Evolutionary conservation across 257 asterid species (phyloP).

Genomic region (Anisodus acutangulus): DNA sequence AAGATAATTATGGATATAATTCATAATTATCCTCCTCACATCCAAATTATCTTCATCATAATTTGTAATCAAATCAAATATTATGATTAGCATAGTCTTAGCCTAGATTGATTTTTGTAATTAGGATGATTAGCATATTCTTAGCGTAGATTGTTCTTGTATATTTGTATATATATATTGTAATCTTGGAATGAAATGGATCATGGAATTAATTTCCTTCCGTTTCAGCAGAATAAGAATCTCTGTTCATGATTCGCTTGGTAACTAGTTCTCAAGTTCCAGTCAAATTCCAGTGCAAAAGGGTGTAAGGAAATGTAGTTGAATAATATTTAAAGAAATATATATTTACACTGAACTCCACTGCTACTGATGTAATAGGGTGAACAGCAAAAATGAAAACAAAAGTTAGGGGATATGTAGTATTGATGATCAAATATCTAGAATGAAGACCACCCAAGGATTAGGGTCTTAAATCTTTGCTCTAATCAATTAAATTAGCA

Average conservation of each 20-base stretch:
- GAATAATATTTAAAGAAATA: background rate
- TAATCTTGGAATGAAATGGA: no score
- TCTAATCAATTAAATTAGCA: background rate
- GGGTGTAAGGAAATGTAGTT: background rate
- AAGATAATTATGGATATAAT: no score
- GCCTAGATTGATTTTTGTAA: no score
- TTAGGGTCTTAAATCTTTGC: background rate
- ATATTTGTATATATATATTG: no score
- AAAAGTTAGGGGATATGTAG: background rate
- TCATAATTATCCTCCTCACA: no score
- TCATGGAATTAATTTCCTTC: no score
- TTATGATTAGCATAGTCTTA: no score
- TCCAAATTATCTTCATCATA: no score
- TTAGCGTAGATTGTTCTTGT: no score
- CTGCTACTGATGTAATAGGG: background rate
- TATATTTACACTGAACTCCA: background rate
- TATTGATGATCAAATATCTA: background rate
- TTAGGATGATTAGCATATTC: no score
- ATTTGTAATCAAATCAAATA: no score
- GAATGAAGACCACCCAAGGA: background rate
- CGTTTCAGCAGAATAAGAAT: background rate
- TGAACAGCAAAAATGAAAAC: background rate
- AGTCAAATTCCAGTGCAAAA: background rate
- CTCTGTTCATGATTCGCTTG: background rate
- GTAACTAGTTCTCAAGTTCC: background rate